A percentile compares a stretch with the other conserved stretches of the same genome.
These are phyloP conservation scores for Chenopodium berlandieri DNA, from an alignment of 148 eudicot genomes.

Conservation along the genomic window DNA sequence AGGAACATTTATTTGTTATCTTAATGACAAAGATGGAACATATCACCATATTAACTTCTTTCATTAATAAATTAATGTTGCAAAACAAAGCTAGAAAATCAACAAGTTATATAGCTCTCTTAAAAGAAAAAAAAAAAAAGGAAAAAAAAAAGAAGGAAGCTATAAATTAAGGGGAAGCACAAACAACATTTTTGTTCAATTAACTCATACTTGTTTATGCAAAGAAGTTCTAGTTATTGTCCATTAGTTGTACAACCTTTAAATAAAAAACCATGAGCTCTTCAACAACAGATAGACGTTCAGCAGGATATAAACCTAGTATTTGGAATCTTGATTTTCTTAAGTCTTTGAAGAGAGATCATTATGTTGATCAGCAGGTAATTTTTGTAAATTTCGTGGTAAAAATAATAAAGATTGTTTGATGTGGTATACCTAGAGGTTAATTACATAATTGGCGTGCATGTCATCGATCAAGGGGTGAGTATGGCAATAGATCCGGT, in stretches of 20 bases:
- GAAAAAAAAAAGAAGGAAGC: too few relatives aligned
- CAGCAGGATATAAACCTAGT: constrained; percentile 13
- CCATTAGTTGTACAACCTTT: not conserved
- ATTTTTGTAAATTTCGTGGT: too few relatives aligned
- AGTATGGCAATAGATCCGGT: too few relatives aligned
- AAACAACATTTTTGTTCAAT: not conserved
- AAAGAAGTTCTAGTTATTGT: not conserved
- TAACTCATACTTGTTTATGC: not conserved
- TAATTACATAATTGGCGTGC: too few relatives aligned
- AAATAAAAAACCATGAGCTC: not conserved
- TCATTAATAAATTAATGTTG: not conserved
- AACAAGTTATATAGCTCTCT: too few relatives aligned
- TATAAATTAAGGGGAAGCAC: not conserved
- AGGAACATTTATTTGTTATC: too few relatives aligned
- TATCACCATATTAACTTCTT: not conserved
- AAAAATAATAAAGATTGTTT: too few relatives aligned
- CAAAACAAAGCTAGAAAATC: too few relatives aligned
- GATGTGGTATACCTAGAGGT: too few relatives aligned
- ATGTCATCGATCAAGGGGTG: too few relatives aligned
- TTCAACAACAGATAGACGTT: not conserved
- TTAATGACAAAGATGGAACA: too few relatives aligned
- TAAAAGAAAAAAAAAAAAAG: too few relatives aligned
- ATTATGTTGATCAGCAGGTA: not conserved
- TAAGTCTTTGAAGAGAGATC: not conserved
- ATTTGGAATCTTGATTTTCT: constrained; percentile 8